These are phyloP conservation scores for Castanea crenata DNA, from an alignment of 306 rosid species.

Conservation along the genomic window DNA sequence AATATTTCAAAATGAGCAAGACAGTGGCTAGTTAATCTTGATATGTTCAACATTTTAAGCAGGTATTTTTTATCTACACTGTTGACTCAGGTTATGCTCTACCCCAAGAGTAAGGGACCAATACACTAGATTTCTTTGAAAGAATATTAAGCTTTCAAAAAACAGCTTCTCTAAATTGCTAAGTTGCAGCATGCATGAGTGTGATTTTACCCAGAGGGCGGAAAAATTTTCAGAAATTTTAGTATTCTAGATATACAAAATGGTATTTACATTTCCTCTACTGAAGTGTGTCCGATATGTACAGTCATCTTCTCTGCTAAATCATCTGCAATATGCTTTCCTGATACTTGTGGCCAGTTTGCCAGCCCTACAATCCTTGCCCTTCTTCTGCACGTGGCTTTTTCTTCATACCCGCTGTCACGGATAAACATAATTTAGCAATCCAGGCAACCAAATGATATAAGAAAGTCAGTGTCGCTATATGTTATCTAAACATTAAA, in stretches of 20 bases:
- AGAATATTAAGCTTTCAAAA: not conserved
- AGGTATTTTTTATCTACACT: not conserved
- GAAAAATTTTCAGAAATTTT: not conserved
- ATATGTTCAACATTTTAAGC: not conserved
- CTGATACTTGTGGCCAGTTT: not conserved
- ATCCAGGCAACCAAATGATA: not conserved
- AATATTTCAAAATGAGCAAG: too few species aligned
- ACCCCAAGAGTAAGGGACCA: not conserved
- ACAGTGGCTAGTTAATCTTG: not conserved
- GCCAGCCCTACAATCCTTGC: conserved; percentile 13
- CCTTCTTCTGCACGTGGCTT: conserved; percentile 73
- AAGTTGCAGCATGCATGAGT: not conserved
- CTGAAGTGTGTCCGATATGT: not conserved
- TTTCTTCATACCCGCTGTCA: conserved; percentile 57
- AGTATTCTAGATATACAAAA: conserved; percentile 10
- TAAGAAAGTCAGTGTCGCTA: not conserved
- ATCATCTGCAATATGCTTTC: not conserved
- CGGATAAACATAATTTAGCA: conserved; percentile 22
- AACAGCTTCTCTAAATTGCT: not conserved
- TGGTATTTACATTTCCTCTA: conserved; percentile 22
- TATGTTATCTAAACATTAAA: not conserved
- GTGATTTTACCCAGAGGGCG: not conserved
- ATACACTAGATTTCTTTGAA: not conserved
- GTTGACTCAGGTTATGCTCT: not conserved
- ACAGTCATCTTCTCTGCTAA: not conserved